Base-by-base conservation (phyloP, 495 filamentous ascomycete genomes). In the Annulohypoxylon moriforme region DNA sequence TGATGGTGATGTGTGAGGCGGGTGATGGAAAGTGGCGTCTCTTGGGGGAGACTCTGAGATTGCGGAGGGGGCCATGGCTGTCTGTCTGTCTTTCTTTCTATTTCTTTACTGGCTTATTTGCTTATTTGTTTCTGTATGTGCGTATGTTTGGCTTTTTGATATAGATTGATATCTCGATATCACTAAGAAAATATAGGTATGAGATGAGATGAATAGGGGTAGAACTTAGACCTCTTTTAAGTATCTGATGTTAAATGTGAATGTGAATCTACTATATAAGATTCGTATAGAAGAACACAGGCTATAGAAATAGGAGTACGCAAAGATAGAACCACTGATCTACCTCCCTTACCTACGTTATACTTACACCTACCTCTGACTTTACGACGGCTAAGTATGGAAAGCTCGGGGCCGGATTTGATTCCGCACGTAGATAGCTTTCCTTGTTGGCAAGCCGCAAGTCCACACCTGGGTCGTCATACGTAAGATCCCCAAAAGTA, bases 31-130 rank as follows among this genome's bases (percentile, higher is more conserved):
- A 1, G 60, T 72, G 61, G 77, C 76, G 59, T 82, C 79, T 55
- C 72, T 74, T 58, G 81, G 73, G 58, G 87, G 82, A 44, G 82
- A 84, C 60, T 84, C 83, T 24, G 89, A 86, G 76, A 91, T 87
- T 33, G 90, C 92, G 66, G 89, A 89, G 62, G 92, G 92, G 8
- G 92, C 89, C 92, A 94, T 94, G 72, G 13, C 72, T 59, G 20
- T 36, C 5, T 60, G 10, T 11, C 22, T 52, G 42, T 36, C 14
- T n/a, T n/a, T n/a, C n/a, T n/a, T n/a, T n/a, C n/a, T n/a, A n/a
- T n/a, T n/a, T n/a, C n/a, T n/a, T n/a, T n/a, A n/a, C n/a, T n/a
- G n/a, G n/a, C n/a, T n/a, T n/a, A n/a, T n/a, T n/a, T n/a, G n/a
- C n/a, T n/a, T n/a, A n/a, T n/a, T n/a, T 25, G 46, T 31, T 9